Evolutionary conservation across 495 filamentous ascomycete species (phyloP).

Genomic region (Glutinoglossum americanum): DNA sequence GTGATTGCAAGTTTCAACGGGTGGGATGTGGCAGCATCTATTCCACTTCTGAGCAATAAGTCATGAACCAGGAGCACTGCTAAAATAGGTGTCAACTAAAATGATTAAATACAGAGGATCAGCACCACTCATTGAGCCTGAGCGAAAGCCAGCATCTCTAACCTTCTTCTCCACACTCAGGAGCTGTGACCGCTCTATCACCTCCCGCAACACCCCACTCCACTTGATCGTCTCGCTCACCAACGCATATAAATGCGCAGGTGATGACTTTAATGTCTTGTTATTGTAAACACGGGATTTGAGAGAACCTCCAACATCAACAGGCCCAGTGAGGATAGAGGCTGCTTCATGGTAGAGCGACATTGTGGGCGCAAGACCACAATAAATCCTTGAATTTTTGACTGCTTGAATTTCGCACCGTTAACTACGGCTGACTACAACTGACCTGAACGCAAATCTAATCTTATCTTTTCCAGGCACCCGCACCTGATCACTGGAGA

Average conservation of each 20-base stretch:
- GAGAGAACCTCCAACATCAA: conserved; percentile 48
- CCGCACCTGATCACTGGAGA: no score
- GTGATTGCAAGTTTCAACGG: conserved; percentile 52
- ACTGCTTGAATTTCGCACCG: background rate
- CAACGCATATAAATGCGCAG: conserved; percentile 68
- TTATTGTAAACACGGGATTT: conserved; percentile 60
- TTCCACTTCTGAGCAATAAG: conserved; percentile 55
- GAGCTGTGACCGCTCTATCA: conserved; percentile 55
- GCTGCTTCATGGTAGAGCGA: conserved; percentile 91
- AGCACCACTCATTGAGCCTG: background rate
- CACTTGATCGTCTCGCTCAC: conserved; percentile 76
- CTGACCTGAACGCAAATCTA: background rate
- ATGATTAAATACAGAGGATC: conserved; percentile 2
- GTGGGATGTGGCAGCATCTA: conserved; percentile 55
- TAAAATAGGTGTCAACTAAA: conserved; percentile 58
- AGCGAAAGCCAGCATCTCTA: conserved; percentile 5
- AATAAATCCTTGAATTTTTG: background rate
- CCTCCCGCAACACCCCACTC: conserved; percentile 62
- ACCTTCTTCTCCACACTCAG: conserved; percentile 67
- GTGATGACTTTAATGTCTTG: conserved; percentile 48
- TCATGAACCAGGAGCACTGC: conserved; percentile 75
- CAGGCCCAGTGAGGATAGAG: conserved; percentile 37
- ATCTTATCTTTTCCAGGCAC: background rate
- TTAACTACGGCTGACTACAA: background rate
- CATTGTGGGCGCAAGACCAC: conserved; percentile 27